Evolutionary conservation across 2,329 filamentous ascomycete species (phyloP).

Genomic region (Ophiocordyceps australis): DNA sequence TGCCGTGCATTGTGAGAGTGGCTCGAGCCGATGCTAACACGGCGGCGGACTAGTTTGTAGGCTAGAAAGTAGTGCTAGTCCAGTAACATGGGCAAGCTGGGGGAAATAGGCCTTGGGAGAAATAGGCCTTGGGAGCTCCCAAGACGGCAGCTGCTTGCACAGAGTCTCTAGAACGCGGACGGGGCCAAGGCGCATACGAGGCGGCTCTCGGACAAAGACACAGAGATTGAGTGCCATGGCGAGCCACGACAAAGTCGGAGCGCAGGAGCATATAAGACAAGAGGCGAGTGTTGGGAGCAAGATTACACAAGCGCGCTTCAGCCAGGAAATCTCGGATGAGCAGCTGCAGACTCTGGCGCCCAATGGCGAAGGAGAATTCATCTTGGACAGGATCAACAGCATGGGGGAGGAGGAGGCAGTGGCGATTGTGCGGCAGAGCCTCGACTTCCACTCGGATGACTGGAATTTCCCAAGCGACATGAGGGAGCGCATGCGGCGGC

Average conservation of each 20-base stretch:
- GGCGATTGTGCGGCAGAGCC: conserved; percentile 16
- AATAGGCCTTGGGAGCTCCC: too few relatives aligned
- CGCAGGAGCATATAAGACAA: not conserved
- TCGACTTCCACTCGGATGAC: conserved; percentile 21
- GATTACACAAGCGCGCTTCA: conserved; percentile 3
- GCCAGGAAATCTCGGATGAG: conserved; percentile 18
- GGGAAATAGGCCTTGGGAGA: too few relatives aligned
- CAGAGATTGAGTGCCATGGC: too few relatives aligned
- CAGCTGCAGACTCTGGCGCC: conserved; percentile 21
- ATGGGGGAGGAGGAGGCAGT: conserved; percentile 23
- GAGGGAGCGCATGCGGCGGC: conserved; percentile 19
- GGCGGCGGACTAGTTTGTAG: too few relatives aligned
- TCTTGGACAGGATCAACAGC: conserved; percentile 19
- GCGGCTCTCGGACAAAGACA: too few relatives aligned
- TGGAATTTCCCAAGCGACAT: conserved; percentile 25
- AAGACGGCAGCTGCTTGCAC: too few relatives aligned
- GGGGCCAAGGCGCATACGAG: too few relatives aligned
- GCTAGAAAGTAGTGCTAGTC: too few relatives aligned
- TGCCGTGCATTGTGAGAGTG: too few relatives aligned
- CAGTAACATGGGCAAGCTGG: too few relatives aligned
- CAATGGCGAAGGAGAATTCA: conserved; percentile 19
- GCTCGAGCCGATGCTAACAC: too few relatives aligned
- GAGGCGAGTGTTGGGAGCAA: conserved; percentile 1
- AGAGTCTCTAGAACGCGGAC: too few relatives aligned
- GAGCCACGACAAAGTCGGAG: not conserved